Evolutionary conservation across 139 green algal species (phyloP).

Genomic region (Trebouxia sp.): DNA sequence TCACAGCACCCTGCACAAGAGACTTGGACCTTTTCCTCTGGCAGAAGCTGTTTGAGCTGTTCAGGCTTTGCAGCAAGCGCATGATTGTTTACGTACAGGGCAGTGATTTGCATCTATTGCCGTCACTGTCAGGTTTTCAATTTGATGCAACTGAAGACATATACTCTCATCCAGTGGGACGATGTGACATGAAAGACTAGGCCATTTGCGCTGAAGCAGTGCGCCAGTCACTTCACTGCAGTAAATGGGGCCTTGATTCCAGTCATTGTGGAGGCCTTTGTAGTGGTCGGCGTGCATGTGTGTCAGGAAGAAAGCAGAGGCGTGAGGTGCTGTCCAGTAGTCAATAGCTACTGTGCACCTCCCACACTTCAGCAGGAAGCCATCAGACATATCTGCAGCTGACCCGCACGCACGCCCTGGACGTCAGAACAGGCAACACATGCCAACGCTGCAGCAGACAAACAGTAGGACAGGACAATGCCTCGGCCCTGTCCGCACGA

Average conservation of each 20-base stretch:
- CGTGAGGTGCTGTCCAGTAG: slow-evolving; percentile 12
- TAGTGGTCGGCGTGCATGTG: slow-evolving; percentile 48
- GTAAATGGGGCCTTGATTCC: slow-evolving; percentile 34
- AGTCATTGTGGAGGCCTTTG: slow-evolving; percentile 31
- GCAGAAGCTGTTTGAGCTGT: neutral
- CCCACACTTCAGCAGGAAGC: neutral
- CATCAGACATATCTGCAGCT: neutral
- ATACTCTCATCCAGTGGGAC: slow-evolving; percentile 1
- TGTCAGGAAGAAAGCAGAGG: slow-evolving; percentile 40
- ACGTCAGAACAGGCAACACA: no score
- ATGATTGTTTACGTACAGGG: slow-evolving; percentile 22
- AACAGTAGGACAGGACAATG: no score
- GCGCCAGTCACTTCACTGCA: slow-evolving; percentile 28
- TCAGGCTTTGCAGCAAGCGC: neutral
- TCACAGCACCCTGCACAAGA: slow-evolving; percentile 33
- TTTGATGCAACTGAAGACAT: neutral
- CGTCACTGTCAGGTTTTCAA: slow-evolving; percentile 29
- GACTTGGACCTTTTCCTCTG: no score
- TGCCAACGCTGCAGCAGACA: no score
- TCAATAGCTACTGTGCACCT: neutral
- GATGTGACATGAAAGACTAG: neutral
- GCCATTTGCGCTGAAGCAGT: slow-evolving; percentile 31
- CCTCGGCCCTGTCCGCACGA: no score
- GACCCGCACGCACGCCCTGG: no score
- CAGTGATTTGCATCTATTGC: slow-evolving; percentile 42